Evolutionary conservation across 2,329 filamentous ascomycete species (phyloP), one percentile per base, ranked within the genome.

Genomic region (Albophoma yamanashiensis): DNA sequence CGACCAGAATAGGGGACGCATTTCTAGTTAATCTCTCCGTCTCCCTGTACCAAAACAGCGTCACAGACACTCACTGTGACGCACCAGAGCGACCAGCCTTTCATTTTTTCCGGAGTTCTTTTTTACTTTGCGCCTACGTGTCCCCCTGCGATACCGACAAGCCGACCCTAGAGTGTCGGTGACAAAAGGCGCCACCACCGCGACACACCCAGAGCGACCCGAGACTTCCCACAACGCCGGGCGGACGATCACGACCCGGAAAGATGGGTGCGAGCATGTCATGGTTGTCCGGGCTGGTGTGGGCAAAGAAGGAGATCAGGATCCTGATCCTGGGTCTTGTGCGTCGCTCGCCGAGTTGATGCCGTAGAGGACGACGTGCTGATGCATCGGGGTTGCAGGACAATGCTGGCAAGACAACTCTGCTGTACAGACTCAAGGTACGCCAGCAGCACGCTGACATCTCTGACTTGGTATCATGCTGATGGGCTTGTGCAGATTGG

Each of bases 391-490:
- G 39, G 59, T 59, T 40, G 45, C 45, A 97, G 91, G 94, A 99
- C 76, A 97, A 97, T 76, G 94, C 94, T 56, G 94, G 94, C 74
- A 99, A 99, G 79, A 99, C 94, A 52, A 99, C 94, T 39, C 82
- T 99, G 62, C 81, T 99, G 61, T 99, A 99, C 80, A 89, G 93
- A 76, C 80, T 99, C 67, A 97, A 97, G 88, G 91, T 95, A 62
- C 38, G 59, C 15, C 34, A 14, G 34, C 36, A 64, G 71, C 40
- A 50, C 57, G 31, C 43, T 25, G 38, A 42, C 34, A 36, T 38
- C 31, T 34, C 14, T 8, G 17, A 6, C 17, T 22, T 39, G 39
- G 38, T 17, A 22, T 14, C 27, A 50, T 17, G 11, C 53, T 62
- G 55, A 27, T 42, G 34, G 52, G 8, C 11, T 11, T 50, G 11